Evolutionary conservation across 441 rosid species (phyloP).

Genomic region (Erysimum cheiri): DNA sequence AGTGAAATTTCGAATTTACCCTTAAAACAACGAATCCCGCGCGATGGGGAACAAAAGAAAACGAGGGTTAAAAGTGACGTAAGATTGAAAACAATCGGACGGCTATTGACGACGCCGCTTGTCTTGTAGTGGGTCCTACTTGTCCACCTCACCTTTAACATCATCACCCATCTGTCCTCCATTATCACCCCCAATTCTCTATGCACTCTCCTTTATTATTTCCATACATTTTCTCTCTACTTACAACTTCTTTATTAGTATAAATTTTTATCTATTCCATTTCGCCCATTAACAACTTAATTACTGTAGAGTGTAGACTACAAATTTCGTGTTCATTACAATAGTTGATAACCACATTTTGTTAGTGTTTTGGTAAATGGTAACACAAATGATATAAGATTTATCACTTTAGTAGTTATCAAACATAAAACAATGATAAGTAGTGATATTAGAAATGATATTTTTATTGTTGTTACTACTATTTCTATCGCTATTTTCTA

Average conservation of each 20-base stretch:
- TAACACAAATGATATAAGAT: too few species aligned
- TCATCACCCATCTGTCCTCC: constrained; percentile 72
- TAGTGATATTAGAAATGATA: too few species aligned
- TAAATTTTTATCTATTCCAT: neutral
- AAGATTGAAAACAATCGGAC: constrained; percentile 42
- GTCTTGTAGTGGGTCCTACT: constrained; percentile 43
- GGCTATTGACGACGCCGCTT: constrained; percentile 38
- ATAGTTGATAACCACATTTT: neutral
- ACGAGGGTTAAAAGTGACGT: constrained; percentile 33
- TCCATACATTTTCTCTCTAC: neutral
- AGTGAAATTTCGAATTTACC: constrained; percentile 13
- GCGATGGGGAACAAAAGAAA: constrained; percentile 28
- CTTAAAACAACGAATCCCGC: constrained; percentile 35
- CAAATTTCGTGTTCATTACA: neutral
- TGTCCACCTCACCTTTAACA: constrained; percentile 42
- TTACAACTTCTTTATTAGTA: neutral
- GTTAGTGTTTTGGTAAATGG: too few species aligned
- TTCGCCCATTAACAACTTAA: neutral
- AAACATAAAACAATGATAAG: too few species aligned
- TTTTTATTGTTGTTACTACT: too few species aligned
- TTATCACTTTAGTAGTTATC: too few species aligned
- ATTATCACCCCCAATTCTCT: constrained; percentile 62
- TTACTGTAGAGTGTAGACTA: neutral
- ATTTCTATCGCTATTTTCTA: too few species aligned
- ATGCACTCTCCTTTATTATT: constrained; percentile 38